Evolutionary conservation across 805 yeast species (phyloP).

Genomic region (Wickerhamia fluorescens): DNA sequence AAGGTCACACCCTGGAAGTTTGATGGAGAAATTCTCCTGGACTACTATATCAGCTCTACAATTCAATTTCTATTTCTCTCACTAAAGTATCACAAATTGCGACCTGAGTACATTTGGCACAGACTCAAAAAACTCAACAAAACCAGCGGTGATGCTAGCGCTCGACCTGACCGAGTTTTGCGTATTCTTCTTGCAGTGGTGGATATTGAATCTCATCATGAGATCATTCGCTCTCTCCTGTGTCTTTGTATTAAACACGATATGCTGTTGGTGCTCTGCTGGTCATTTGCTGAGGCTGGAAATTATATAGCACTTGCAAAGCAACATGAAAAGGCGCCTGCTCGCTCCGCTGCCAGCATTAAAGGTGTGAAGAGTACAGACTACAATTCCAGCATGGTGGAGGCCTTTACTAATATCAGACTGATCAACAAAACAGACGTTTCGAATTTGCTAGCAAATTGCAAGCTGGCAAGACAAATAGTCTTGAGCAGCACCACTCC

Average conservation of each 20-base stretch:
- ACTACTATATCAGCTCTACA: slow-evolving; percentile 55
- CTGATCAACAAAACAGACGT: slow-evolving; percentile 51
- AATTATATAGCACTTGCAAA: slow-evolving; percentile 34
- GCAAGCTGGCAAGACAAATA: slow-evolving; percentile 36
- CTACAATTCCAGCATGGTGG: slow-evolving; percentile 38
- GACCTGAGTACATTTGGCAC: slow-evolving; percentile 66
- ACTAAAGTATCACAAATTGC: slow-evolving; percentile 65
- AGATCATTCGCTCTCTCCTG: slow-evolving; percentile 39
- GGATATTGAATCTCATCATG: slow-evolving; percentile 55
- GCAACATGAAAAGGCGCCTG: slow-evolving; percentile 29
- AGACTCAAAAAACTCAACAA: slow-evolving; percentile 39
- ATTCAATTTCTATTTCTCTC: slow-evolving; percentile 57
- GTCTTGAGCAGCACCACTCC: slow-evolving; percentile 23
- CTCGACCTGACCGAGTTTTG: slow-evolving; percentile 32
- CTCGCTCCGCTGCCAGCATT: slow-evolving; percentile 22
- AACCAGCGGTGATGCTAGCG: slow-evolving; percentile 24
- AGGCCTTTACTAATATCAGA: slow-evolving; percentile 38
- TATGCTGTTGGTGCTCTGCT: slow-evolving; percentile 42
- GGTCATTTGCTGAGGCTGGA: slow-evolving; percentile 46
- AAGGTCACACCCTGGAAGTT: slow-evolving; percentile 48
- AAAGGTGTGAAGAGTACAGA: slow-evolving; percentile 39
- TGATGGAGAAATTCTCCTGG: slow-evolving; percentile 47
- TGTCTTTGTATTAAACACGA: slow-evolving; percentile 45
- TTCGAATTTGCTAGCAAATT: slow-evolving; percentile 42
- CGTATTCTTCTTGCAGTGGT: slow-evolving; percentile 57